Evolutionary conservation across 139 green algal species (phyloP), one percentile per base, ranked within the genome.

Genomic region (Chlorella sp.): DNA sequence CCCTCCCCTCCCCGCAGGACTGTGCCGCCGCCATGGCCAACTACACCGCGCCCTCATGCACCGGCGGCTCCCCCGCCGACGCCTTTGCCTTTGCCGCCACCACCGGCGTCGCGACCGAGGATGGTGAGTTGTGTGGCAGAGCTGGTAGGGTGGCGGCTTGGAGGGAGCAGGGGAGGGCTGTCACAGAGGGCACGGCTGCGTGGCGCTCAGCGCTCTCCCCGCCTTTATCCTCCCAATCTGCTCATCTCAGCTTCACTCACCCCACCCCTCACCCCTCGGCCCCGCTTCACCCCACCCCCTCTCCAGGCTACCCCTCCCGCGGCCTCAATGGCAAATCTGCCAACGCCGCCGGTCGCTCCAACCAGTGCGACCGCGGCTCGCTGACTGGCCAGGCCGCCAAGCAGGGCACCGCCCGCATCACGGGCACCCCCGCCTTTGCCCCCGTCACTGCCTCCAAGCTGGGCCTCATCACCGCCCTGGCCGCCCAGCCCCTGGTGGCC

Each of bases 251-350:
- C 38, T 48, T 16, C 41, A 70, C 70, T 26, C 70, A 48, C 5
- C 22, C 41, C 24, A 7, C 26, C 26, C 26, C 41, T 26, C 43
- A 1, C 2, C 11, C 70, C 70, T 26, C 24, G 70, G n/a, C n/a
- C n/a, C n/a, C n/a, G n/a, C n/a, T n/a, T n/a, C n/a, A n/a, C n/a
- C n/a, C n/a, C n/a, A n/a, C n/a, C n/a, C n/a, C n/a, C n/a, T n/a
- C n/a, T n/a, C n/a, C 70, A 76, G 70, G 41, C 70, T 76, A 76
- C 70, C 70, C 41, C 70, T 76, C 56, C 70, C 70, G 69, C 70
- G 30, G 62, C 62, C 62, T 69, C 22, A 69, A 48, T 4, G 44
- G 30, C 44, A 80, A 54, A 13, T 54, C 73, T n/a, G 44, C 46
- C 43, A 46, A 62, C 46, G 44, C 73, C 13, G 0, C 32, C 3